These are phyloP conservation scores for Ascochyta koolunga DNA, from an alignment of 2,329 filamentous ascomycete species.

Conservation along the genomic window DNA sequence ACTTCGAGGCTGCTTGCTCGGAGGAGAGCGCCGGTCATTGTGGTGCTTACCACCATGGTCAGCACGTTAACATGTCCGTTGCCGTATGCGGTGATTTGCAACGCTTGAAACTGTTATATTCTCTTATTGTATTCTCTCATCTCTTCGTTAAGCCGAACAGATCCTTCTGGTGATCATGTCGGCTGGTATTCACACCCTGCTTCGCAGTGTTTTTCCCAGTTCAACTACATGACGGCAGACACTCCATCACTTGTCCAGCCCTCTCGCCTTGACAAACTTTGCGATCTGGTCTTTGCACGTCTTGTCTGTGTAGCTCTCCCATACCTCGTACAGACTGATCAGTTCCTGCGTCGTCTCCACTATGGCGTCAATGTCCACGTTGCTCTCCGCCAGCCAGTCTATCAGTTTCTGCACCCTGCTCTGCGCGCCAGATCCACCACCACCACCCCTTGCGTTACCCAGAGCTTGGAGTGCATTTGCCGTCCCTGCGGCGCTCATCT, in stretches of 20 bases:
- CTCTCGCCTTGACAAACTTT: conserved; percentile 66
- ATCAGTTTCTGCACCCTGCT: conserved; percentile 71
- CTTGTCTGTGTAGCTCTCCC: conserved; percentile 71
- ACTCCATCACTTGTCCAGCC: conserved; percentile 58
- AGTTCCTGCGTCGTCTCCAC: conserved; percentile 91
- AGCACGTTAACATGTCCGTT: conserved; percentile 19
- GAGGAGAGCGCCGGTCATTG: background rate
- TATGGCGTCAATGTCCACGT: conserved; percentile 81
- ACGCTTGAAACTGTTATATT: background rate
- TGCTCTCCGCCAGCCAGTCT: conserved; percentile 84
- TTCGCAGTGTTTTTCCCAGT: background rate
- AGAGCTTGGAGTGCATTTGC: conserved; percentile 47
- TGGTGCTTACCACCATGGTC: conserved; percentile 31
- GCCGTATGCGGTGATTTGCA: background rate
- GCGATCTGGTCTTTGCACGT: conserved; percentile 67
- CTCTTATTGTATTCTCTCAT: background rate
- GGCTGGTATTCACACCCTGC: background rate
- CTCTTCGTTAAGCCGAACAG: background rate
- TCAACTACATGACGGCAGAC: background rate
- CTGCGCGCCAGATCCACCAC: conserved; percentile 33
- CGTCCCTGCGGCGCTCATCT: conserved; percentile 51
- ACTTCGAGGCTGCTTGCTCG: background rate
- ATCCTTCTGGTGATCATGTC: background rate
- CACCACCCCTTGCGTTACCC: conserved; percentile 39
- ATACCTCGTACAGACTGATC: conserved; percentile 83